Evolutionary conservation across 768 basidiomycete species (phyloP).

Genomic region (Daedaleopsis sinensis): DNA sequence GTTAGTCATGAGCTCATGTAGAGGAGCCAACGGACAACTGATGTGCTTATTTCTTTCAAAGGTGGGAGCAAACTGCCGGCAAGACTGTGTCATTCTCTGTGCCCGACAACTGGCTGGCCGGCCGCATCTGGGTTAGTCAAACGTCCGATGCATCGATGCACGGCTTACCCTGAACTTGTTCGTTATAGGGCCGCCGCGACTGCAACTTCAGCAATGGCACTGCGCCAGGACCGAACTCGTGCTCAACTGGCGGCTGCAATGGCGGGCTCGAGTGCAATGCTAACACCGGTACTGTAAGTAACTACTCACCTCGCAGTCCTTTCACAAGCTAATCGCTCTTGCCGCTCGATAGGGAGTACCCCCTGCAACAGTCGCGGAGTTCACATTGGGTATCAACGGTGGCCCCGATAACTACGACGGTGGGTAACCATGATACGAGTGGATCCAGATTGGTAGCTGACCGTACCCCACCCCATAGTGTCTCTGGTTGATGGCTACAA

Average conservation of each 20-base stretch:
- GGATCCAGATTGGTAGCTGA: not conserved
- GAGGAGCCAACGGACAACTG: too few species aligned
- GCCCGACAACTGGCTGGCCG: constrained; percentile 40
- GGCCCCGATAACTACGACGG: constrained; percentile 36
- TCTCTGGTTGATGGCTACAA: constrained; percentile 37
- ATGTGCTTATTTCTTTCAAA: too few species aligned
- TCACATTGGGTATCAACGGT: constrained; percentile 32
- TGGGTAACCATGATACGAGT: constrained; percentile 1
- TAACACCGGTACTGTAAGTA: constrained; percentile 37
- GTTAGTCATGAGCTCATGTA: not conserved
- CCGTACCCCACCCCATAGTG: constrained; percentile 12
- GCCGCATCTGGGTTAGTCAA: constrained; percentile 37
- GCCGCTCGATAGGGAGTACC: constrained; percentile 38
- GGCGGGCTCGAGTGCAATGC: constrained; percentile 41
- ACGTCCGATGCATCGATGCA: too few species aligned
- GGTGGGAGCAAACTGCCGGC: constrained; percentile 28
- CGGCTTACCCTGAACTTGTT: not conserved
- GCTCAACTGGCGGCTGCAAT: constrained; percentile 42
- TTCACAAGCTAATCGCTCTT: too few species aligned
- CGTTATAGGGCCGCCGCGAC: constrained; percentile 27
- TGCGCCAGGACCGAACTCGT: constrained; percentile 33
- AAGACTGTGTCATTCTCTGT: constrained; percentile 33
- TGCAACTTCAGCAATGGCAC: constrained; percentile 37
- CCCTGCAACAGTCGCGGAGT: constrained; percentile 39
- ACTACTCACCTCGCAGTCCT: too few species aligned